Evolutionary conservation across 139 green algal species (phyloP).

Genomic region (Chlorella sp.): DNA sequence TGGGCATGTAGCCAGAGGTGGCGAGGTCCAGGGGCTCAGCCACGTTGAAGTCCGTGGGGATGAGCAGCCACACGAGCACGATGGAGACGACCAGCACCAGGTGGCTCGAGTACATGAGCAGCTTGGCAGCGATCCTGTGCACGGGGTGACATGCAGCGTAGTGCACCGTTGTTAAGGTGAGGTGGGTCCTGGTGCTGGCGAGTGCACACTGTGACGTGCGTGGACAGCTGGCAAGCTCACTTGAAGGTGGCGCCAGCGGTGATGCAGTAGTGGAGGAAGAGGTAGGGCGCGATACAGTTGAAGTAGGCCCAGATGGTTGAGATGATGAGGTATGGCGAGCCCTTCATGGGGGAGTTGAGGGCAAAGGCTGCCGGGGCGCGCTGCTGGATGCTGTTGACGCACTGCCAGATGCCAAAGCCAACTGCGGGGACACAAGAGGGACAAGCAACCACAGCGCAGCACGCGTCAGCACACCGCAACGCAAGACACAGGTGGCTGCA

Average conservation of each 20-base stretch:
- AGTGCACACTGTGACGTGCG: neutral
- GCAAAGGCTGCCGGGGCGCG: neutral
- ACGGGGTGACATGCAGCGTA: neutral
- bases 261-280: conserved; percentile 8
- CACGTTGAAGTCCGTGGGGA: neutral
- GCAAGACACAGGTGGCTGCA: neutral
- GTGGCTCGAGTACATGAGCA: neutral
- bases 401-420: conserved; percentile 1
- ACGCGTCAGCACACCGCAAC: neutral
- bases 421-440: neutral
- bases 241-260: conserved; percentile 2
- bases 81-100: conserved; percentile 1
- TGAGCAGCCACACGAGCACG: conserved; percentile 1
- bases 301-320: neutral
- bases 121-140: neutral
- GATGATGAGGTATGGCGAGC: conserved; percentile 2
- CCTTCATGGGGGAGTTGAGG: neutral
- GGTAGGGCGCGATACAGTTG: conserved; percentile 7
- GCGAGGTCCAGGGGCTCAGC: neutral
- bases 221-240: conserved; percentile 3
- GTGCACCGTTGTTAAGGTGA: neutral
- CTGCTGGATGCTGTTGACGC: neutral
- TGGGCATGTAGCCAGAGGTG: neutral
- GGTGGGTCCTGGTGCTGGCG: neutral
- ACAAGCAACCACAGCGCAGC: too few species aligned